A percentile compares a stretch with the other conserved stretches of the same genome.
Conservation (phyloP, 495 filamentous ascomycete genomes). For the Chaetomium tenue region DNA sequence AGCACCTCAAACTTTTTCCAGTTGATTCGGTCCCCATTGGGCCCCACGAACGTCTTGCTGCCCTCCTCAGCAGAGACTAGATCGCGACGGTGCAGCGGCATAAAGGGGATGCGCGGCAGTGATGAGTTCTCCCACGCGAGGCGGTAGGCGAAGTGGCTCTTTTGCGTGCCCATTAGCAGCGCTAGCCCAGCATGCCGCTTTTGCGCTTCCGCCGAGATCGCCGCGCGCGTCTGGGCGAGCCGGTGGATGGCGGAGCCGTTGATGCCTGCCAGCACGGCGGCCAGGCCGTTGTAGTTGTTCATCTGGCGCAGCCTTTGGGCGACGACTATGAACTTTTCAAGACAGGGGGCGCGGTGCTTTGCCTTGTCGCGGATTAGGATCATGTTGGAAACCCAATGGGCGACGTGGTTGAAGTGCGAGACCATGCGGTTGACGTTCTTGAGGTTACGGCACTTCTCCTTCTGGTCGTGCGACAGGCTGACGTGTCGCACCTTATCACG, state of each 20-base stretch:
- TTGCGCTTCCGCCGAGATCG: constrained; percentile 66
- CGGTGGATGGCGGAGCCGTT: constrained; percentile 84
- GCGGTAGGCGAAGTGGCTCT: constrained; percentile 90
- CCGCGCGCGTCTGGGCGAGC: constrained; percentile 73
- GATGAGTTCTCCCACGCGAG: constrained; percentile 95
- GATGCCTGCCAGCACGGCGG: constrained; percentile 89
- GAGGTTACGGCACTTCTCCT: constrained; percentile 75
- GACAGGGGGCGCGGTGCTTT: constrained; percentile 82
- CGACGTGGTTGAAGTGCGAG: constrained; percentile 92
- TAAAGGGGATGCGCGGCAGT: constrained; percentile 84
- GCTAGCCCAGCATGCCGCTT: constrained; percentile 86
- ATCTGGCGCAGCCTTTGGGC: constrained; percentile 79
- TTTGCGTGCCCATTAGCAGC: constrained; percentile 87
- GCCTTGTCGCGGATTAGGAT: constrained; percentile 92
- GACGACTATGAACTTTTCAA: constrained; percentile 93
- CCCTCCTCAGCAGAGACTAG: constrained; percentile 90
- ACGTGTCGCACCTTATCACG: constrained; percentile 92
- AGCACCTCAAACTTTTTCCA: constrained; percentile 99
- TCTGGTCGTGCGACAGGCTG: constrained; percentile 65
- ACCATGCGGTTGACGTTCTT: constrained; percentile 91
- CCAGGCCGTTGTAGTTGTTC: constrained; percentile 96
- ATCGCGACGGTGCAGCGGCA: constrained; percentile 87
- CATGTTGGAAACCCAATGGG: constrained; percentile 86
- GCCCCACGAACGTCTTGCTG: constrained; percentile 79
- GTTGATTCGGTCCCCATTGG: constrained; percentile 76